Evolutionary conservation across 129 eudicot species (phyloP), one percentile per base, ranked within the genome.

Genomic region (Glebionis coronaria): DNA sequence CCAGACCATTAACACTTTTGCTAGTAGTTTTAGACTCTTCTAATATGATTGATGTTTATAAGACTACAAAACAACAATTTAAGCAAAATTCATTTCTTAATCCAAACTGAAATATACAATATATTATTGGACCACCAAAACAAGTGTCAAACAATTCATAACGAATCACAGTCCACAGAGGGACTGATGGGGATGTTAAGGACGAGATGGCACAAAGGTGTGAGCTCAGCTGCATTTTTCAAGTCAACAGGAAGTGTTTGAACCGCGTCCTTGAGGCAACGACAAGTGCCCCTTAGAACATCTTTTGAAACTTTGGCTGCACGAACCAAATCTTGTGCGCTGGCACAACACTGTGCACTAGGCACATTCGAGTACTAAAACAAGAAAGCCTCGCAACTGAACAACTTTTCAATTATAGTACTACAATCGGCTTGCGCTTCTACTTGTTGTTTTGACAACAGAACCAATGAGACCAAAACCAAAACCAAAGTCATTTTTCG

Each of bases 281-380:
- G 61, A 31, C 78, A 74, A 46, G 50, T 65, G 9, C 44, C 60
- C 73, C 40, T 74, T 55, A 65, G 28, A 45, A 29, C 78, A 2
- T 74, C 72, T 56, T 47, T 74, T n/a, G 73, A 74, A 9, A 60
- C 73, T 8, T 65, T 46, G 15, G 73, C 67, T 0, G 66, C 59
- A 12, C 18, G 42, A 27, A 56, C 78, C 78, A 74, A 56, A 21
- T 56, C 60, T 74, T 65, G 72, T 29, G 60, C 67, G n/a, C 67
- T 66, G 21, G 44, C 61, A 57, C 78, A 66, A 56, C 78, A 65
- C 9, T 44, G 40, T 5, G 72, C 51, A 56, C 72, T 44, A 28
- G 78, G 63, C 23, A 4, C 21, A 0, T 40, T 15, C 14, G 53
- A 74, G 59, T 28, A 31, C 21, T 67, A 53, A 56, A 74, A 56